Evolutionary conservation across 345 rosid genomes (phyloP), one percentile per base, ranked within the genome.

Genomic region (Kandelia obovata): DNA sequence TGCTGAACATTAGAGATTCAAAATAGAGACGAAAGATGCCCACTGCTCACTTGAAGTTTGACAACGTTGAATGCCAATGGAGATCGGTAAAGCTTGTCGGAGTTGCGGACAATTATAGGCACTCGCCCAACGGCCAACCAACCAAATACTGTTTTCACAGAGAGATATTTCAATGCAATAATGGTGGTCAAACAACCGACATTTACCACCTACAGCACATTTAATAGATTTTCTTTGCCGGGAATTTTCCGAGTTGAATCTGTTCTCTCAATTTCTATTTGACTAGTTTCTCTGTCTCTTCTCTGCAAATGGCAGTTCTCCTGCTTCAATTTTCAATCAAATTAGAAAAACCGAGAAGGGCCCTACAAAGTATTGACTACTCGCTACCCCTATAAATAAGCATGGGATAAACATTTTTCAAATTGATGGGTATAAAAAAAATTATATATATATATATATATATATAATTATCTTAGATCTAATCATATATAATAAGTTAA

Each of bases 291-390:
- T 10, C 0, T 35, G 7, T 10, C 39, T 7, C 21, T 21, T 21
- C 21, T 21, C 21, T 21, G 10, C 7, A 31, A 1, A 5, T 46
- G 75, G 71, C 58, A 80, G 27, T 72, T 73, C 79, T 68, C 75
- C 53, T 75, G 79, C 34, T 10, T 53, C 23, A 51, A 58, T 46
- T 55, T 67, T 61, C 3, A 26, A 30, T 51, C 49, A 7, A 57
- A 26, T 31, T 0, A 26, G 23, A 66, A 3, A 34, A 34, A 53
- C 19, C 1, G 32, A 26, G 61, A 35, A 25, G 59, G 37, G 7
- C 65, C 67, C 71, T 17, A 28, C 8, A 9, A 9, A 57, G 64
- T 78, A 62, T 68, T 65, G 82, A 68, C 75, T 20, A 20, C 26
- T 47, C 64, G 6, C 37, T 34, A 6, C 37, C 7, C 37, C 57